Evolutionary conservation across 495 filamentous ascomycete genomes (phyloP).

Genomic region (Glarea lozoyensis): DNA sequence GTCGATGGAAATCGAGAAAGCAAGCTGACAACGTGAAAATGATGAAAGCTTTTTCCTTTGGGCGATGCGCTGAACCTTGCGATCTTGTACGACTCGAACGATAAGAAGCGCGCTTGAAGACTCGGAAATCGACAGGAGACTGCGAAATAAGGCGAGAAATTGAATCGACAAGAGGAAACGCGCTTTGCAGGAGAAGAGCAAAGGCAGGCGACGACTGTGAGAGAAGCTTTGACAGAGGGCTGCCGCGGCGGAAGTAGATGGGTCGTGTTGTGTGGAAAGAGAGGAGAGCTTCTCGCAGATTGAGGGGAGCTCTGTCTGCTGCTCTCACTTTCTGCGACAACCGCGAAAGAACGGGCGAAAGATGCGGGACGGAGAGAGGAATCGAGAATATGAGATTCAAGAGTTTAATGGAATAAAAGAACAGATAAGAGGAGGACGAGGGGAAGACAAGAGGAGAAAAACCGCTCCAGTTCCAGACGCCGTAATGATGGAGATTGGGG

Average conservation of each 20-base stretch:
- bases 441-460: constrained; percentile 37
- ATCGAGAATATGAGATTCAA: constrained; percentile 12
- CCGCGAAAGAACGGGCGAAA: constrained; percentile 11
- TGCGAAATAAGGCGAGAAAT: constrained; percentile 16
- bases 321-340: no score
- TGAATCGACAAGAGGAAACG: constrained; percentile 15
- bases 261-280: constrained; percentile 19
- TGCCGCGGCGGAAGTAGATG: constrained; percentile 20
- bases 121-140: constrained; percentile 10
- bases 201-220: constrained; percentile 12
- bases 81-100: constrained; percentile 17
- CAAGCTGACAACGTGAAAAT: constrained; percentile 14
- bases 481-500: constrained; percentile 24
- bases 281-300: constrained; percentile 15
- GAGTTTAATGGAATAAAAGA: constrained; percentile 23
- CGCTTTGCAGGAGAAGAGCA: constrained; percentile 12
- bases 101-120: constrained; percentile 17
- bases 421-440: constrained; percentile 41
- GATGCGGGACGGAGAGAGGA: constrained; percentile 17
- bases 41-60: constrained; percentile 8
- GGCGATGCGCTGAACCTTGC: constrained; percentile 9
- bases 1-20: constrained; percentile 7
- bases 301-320: constrained; percentile 15
- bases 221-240: constrained; percentile 13
- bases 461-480: constrained; percentile 35